Evolutionary conservation across 2,329 filamentous ascomycete species (phyloP), one percentile per base, ranked within the genome.

Genomic region (Plenodomus tracheiphilus): DNA sequence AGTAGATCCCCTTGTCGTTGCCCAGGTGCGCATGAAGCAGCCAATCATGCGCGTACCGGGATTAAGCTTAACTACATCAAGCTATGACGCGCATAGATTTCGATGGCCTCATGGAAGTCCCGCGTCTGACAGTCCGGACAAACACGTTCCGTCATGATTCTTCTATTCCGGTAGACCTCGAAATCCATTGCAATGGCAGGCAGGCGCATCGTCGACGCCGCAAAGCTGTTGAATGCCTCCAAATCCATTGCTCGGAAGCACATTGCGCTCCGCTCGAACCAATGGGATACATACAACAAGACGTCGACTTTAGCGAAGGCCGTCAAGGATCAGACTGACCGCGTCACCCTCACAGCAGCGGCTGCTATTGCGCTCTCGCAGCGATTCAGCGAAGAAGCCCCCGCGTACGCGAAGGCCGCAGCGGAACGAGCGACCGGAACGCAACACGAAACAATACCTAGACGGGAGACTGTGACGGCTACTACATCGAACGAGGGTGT

Each of bases 291-390:
- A 40, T 87, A 82, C 69, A 83, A 75, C 41, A 78, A 81, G 57
- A 88, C 86, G 0, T 88, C 86, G 2, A 83, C 81, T 22, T 69
- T 89, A 40, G 82, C 83, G 21, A 85, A 82, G 65, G 81, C 81
- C 13, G 76, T 86, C 47, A 84, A 84, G 66, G 77, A 67, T 43
- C 84, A 86, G 70, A 82, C 81, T 2, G 82, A 86, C 53, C 78
- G 81, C 46, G 70, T 87, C 41, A 83, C 83, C 1, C 73, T 85
- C 42, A 86, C 84, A 16, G 78, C 80, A 32, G 78, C 81, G 58
- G 85, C 85, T 36, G 84, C 84, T 17, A 77, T 82, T 30, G 80
- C 81, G 43, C 75, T 87, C 43, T 80, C 80, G 13, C 77, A 79
- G 53, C 77, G 82, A 42, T 77, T 86, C 63, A 80, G 81, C 57